Evolutionary conservation across 2,329 filamentous ascomycete genomes (phyloP), one percentile per base, ranked within the genome.

Genomic region (Botrytis galanthina): DNA sequence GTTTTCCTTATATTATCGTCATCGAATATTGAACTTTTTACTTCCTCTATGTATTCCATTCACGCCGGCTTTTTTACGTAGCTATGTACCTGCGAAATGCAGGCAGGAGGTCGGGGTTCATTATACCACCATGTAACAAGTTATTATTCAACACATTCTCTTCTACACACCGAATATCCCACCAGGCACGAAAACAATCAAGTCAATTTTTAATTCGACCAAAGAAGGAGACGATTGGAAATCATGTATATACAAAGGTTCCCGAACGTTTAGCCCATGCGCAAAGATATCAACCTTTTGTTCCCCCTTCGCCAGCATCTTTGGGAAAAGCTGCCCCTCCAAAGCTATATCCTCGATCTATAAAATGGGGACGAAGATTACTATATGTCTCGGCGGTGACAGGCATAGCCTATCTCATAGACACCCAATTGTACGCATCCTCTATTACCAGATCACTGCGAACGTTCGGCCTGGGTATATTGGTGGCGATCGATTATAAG

Each of bases 401-500:
- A 51, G 93, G 90, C 44, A 81, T 86, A 9, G 81, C 90, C 71
- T 97, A 93, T 81, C 82, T 89, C 16, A 79, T 91, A 74, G 96
- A 99, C 83, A 87, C 83, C 22, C 87, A 92, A 76, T 86, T 93
- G 80, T 97, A 96, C 82, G 93, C 94, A 69, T 91, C 93, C 0
- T 92, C 93, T 20, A 84, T 97, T 39, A 89, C 88, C 54, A 92
- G 96, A 73, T 95, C 93, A 37, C 82, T 92, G 60, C 91, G 92
- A 60, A 98, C 96, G 0, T 97, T 98, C 81, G 87, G 87, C 59
- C 89, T 89, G 4, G 95, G 94, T 12, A 84, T 97, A 18, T 80
- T 95, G 63, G 92, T 97, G 26, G 95, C 95, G 0, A 80, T 95
- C 37, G 96, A 99, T 84, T 98, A 99, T 86, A 98, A 98, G 84